Evolutionary conservation across 2,329 filamentous ascomycete species (phyloP), one percentile per base, ranked within the genome.

Genomic region (Harringtonia lauricola): DNA sequence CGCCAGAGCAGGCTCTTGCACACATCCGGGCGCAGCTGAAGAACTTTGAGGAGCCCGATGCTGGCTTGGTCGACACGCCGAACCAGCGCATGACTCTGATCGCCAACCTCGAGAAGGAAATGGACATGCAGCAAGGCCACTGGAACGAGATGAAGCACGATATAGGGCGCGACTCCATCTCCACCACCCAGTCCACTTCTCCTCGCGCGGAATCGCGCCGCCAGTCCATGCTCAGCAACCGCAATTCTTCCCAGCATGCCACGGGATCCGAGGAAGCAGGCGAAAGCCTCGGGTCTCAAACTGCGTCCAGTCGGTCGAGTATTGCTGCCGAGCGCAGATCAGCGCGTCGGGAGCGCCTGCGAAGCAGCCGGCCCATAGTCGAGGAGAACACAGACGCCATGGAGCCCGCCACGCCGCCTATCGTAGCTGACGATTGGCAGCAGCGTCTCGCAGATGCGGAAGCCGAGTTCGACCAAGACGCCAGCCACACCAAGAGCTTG

Each of bases 31-130:
- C 64, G 26, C 72, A 77, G 51, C 61, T 79, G 18, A 62, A 59
- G 46, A 67, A 65, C 31, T 59, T 75, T 9, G 72, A 76, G 18
- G 54, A 66, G 41, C 54, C 64, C 5, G 59, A 57, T 28, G 34
- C 36, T 4, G 51, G 54, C 29, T 61, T 60, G 14, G 57, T 58
- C 1, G 62, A 61, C 42, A 67, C 59, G 48, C 59, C 66, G 24
- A 59, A 62, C 14, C 63, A 64, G 43, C 63, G 67, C 24, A 59
- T 72, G 45, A 66, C 64, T 29, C 63, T 80, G 3, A 60, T 83
- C 2, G 70, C 74, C 28, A 71, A 76, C 47, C 61, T 83, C 2
- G 79, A 83, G 54, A 64, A 63, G 47, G 79, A 83, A 56, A 76
- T 82, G 68, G 74, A 70, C 1, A 57, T 67, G 49, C 72, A 82